Conservation (phyloP, 352 stramenopile species). For the Halophytophthora polymorphica region DNA sequence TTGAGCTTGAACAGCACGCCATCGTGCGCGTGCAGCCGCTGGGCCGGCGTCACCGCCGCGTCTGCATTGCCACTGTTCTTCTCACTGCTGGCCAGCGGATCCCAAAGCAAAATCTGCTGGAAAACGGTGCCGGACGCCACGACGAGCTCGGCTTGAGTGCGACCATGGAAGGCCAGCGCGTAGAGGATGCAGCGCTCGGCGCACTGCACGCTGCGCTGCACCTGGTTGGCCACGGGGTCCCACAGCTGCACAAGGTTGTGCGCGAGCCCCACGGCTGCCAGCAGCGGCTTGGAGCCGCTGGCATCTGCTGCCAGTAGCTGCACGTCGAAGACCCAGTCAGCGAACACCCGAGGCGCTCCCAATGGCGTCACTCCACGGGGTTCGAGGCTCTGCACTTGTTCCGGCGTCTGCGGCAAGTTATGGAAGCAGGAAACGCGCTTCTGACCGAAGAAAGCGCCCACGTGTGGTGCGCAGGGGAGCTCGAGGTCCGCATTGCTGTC, state of each 20-base stretch:
- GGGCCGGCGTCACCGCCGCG: conserved; percentile 27
- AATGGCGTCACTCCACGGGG: conserved; percentile 30
- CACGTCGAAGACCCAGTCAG: conserved; percentile 86
- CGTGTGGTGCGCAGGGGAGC: conserved; percentile 12
- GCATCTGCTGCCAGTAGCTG: conserved; percentile 41
- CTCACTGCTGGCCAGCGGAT: conserved; percentile 25
- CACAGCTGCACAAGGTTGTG: conserved; percentile 87
- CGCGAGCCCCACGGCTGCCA: conserved; percentile 65
- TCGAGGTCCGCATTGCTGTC: conserved; percentile 10
- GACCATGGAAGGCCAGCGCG: conserved; percentile 74
- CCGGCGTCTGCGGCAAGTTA: conserved; percentile 40
- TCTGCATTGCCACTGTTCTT: conserved; percentile 5
- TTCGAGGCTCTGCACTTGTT: conserved; percentile 11
- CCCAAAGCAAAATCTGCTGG: conserved; percentile 85
- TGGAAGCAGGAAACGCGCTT: conserved; percentile 66
- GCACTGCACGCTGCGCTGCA: conserved; percentile 64
- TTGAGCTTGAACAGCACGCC: conserved; percentile 83
- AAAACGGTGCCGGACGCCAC: conserved; percentile 85
- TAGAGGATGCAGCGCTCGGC: conserved; percentile 84
- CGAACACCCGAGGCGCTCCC: conserved; percentile 57
- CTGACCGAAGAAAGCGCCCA: conserved; percentile 74
- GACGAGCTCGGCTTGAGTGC: conserved; percentile 47
- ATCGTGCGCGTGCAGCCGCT: conserved; percentile 78
- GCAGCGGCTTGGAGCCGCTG: conserved; percentile 17
- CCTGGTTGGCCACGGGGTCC: conserved; percentile 32